Conservation (phyloP, 2,329 filamentous ascomycete genomes). For the Trichoderma lentiforme region DNA sequence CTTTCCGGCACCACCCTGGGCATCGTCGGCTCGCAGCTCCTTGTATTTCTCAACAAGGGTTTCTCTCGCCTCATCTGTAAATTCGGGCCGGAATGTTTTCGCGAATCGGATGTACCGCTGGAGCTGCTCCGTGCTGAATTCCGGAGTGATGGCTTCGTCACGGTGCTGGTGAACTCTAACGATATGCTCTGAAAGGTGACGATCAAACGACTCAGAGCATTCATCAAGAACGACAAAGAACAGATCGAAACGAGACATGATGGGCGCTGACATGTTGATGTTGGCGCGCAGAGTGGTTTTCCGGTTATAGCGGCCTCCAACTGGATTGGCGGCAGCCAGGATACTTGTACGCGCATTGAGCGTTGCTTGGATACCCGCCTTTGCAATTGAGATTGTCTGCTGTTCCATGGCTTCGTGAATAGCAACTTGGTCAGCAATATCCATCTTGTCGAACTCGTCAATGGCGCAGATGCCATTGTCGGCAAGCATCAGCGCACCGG, state of each 20-base stretch:
- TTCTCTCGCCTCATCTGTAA: slow-evolving; percentile 81
- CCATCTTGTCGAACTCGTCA: slow-evolving; percentile 99
- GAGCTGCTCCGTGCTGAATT: slow-evolving; percentile 93
- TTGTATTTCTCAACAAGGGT: slow-evolving; percentile 91
- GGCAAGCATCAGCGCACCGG: slow-evolving; percentile 94
- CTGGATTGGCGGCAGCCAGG: slow-evolving; percentile 91
- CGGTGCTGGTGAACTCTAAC: slow-evolving; percentile 90
- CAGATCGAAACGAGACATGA: slow-evolving; percentile 98
- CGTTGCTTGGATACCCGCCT: slow-evolving; percentile 96
- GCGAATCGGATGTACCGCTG: slow-evolving; percentile 98
- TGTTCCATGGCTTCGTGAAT: slow-evolving; percentile 99
- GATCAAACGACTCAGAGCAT: slow-evolving; percentile 87
- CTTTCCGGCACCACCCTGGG: slow-evolving; percentile 86
- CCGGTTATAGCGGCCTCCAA: slow-evolving; percentile 94
- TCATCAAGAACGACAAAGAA: slow-evolving; percentile 98
- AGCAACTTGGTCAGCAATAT: slow-evolving; percentile 91
- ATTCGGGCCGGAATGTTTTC: slow-evolving; percentile 87
- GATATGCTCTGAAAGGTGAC: slow-evolving; percentile 90
- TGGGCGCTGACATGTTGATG: slow-evolving; percentile 97
- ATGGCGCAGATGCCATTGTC: slow-evolving; percentile 97
- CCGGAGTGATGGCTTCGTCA: slow-evolving; percentile 85
- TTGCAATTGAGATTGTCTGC: slow-evolving; percentile 98
- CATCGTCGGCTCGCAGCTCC: slow-evolving; percentile 87
- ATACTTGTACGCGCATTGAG: slow-evolving; percentile 94
- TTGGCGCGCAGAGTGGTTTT: slow-evolving; percentile 91